A percentile compares a stretch with the other conserved stretches of the same genome.
These are phyloP conservation scores for Cyberlindnera euphorbiiphila DNA, from an alignment of 805 yeast genomes.

Conservation along the genomic window DNA sequence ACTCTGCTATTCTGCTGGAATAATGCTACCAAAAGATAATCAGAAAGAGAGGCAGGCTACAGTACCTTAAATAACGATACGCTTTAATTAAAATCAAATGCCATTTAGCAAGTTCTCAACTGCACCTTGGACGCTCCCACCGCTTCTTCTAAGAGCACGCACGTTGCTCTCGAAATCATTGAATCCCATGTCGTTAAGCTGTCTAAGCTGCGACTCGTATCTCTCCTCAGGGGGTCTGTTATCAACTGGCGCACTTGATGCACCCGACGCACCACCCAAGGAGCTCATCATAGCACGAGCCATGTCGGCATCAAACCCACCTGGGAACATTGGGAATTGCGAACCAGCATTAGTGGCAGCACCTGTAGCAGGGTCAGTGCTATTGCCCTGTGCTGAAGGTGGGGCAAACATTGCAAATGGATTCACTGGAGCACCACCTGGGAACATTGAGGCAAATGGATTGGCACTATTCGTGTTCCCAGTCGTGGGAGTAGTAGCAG, in stretches of 20 bases:
- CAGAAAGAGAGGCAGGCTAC: too few relatives aligned
- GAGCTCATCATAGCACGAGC: constrained; percentile 37
- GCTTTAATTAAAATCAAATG: constrained; percentile 4
- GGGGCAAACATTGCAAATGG: constrained; percentile 8
- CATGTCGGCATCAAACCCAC: constrained; percentile 40
- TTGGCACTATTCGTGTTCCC: constrained; percentile 30
- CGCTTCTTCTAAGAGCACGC: constrained; percentile 87
- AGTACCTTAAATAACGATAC: too few relatives aligned
- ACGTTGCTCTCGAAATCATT: constrained; percentile 90
- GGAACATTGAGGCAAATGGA: constrained; percentile 43
- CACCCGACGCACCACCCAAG: constrained; percentile 34
- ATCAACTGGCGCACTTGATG: constrained; percentile 35
- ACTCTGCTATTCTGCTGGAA: too few relatives aligned
- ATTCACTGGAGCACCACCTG: constrained; percentile 25
- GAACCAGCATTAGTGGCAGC: constrained; percentile 1
- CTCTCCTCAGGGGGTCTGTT: constrained; percentile 78
- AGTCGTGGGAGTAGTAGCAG: constrained; percentile 28
- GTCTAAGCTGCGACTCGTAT: constrained; percentile 67
- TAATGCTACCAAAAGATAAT: too few relatives aligned
- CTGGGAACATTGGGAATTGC: too few relatives aligned
- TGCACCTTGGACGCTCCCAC: constrained; percentile 98
- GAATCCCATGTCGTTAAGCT: constrained; percentile 81
- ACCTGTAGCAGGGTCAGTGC: too few relatives aligned
- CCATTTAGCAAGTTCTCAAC: constrained; percentile 78
- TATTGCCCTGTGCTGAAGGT: too few relatives aligned